Percentiles rank a stretch among this genome's conserved stretches.
Evolutionary conservation across 352 stramenopile species (phyloP).

Genomic region (Phytophthora hybrid): DNA sequence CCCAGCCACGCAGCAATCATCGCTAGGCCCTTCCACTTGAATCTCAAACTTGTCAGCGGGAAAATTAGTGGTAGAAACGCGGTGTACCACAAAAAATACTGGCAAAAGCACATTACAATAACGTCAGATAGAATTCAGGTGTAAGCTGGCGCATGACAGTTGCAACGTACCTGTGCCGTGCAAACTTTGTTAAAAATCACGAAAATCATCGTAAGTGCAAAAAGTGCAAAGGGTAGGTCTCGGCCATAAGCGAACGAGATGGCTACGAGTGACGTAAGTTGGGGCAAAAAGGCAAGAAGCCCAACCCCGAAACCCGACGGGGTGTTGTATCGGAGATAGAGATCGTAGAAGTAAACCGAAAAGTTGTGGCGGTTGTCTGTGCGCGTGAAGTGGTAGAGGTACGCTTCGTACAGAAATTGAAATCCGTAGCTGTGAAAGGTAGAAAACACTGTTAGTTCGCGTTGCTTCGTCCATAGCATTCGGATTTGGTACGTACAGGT

Average conservation of each 20-base stretch:
- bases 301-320: slow-evolving; percentile 78
- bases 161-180: slow-evolving; percentile 76
- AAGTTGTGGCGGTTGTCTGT: slow-evolving; percentile 99
- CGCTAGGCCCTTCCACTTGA: slow-evolving; percentile 70
- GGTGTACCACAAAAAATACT: slow-evolving; percentile 99
- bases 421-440: slow-evolving; percentile 78
- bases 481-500: slow-evolving; percentile 60
- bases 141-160: not conserved
- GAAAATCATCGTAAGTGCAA: slow-evolving; percentile 98
- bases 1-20: slow-evolving; percentile 82
- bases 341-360: slow-evolving; percentile 99
- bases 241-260: slow-evolving; percentile 75
- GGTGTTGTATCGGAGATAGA: slow-evolving; percentile 96
- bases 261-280: slow-evolving; percentile 79
- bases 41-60: slow-evolving; percentile 63
- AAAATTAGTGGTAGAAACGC: slow-evolving; percentile 91
- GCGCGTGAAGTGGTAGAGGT: slow-evolving; percentile 98
- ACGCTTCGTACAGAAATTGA: slow-evolving; percentile 95
- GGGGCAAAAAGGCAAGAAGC: slow-evolving; percentile 85
- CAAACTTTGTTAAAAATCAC: slow-evolving; percentile 98
- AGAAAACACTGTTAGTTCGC: not conserved
- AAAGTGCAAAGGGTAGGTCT: slow-evolving; percentile 95
- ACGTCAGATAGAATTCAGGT: slow-evolving; percentile 13
- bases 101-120: slow-evolving; percentile 38
- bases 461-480: not conserved